Base-by-base conservation (phyloP, 768 basidiomycete species). In the Suillus tomentosus region DNA sequence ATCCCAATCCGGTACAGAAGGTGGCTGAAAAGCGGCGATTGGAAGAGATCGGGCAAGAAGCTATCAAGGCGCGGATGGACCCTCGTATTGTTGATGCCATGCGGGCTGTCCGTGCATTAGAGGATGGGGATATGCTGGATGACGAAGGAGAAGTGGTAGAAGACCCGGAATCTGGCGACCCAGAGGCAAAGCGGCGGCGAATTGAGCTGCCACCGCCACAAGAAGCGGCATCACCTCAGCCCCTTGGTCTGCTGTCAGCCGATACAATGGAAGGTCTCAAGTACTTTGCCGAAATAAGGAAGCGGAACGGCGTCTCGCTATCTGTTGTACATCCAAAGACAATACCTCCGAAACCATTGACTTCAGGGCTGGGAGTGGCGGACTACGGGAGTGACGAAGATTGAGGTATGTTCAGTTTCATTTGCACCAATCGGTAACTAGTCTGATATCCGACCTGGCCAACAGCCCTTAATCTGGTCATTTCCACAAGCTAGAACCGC, bases 1-100 rank as follows among this genome's bases (percentile, higher is more conserved):
- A 99, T 74, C 97, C 97, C 1, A 99, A 99, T 74, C 97, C 96
- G 1, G 87, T 87, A 0, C 88, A 91, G 66, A 96, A 95, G 70
- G 87, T 91, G 9, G 85, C 86, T 0, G 97, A 99, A 77, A 91
- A 95, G 71, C 82, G 85, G 10, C 82, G 95, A 14, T 74, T 99
- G 36, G 91, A 95, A 72, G 88, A 91, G 3, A 81, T 89, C 69
- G 97, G 97, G 0, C 87, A 91, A 67, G 88, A 92, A 64, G 95
- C 92, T 3, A 96, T 99, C 72, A 84, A 85, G 47, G 86, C 91
- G 24, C 83, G 84, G 58, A 89, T 99, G 82, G 94, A 98, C 73
- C 91, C 92, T 8, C 83, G 89, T 19, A 88, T 98, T 58, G 87
- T 97, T 11, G 92, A 96, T 68, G 95, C 95, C 2, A 90, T 96